Base-by-base conservation (phyloP, 805 yeast species). In the Pichia californica region DNA sequence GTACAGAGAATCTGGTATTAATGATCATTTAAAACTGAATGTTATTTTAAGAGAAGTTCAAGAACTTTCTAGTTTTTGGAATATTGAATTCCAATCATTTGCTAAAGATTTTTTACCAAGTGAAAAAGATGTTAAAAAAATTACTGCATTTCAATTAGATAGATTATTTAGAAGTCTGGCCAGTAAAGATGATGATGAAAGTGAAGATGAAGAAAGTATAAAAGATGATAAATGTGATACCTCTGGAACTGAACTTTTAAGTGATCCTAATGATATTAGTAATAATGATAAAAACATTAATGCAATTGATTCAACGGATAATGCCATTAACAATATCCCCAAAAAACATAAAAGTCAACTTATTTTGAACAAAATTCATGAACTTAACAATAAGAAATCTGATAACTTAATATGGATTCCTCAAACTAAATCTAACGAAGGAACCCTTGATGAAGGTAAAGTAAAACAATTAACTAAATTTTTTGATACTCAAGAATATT, bases 101-200 rank as follows among this genome's bases (percentile, higher is more conserved):
- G 97, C 86, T 47, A 73, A 73, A 35, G 71, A 72, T 18, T 93
- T 75, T 57, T 72, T 91, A 47, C 98, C 98, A 1, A 79, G 95
- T 8, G 98, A 93, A 60, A 86, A 82, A 55, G 99, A 93, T 70
- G 85, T 93, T 52, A 81, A 95, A 5, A 73, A 87, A 49, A 85
- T 93, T 35, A 89, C 99, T 2, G 84, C 95, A 4, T 81, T 82
- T 53, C 98, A 91, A 57, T 67, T 91, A 54, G 78, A 81, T 47
- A 83, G 81, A 51, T 70, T 89, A 38, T 80, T 91, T 52, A 63
- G 76, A 54, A 88, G 59, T 23, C 16, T 41, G 38, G 46, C 47
- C 11, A 37, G 34, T 14, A 42, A 40, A n/a, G 49, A 46, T n/a
- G 52, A 52, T 26, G 48, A 45, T 11, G 54, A 50, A 19, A 40